Evolutionary conservation across 2,329 filamentous ascomycete species (phyloP).

Genomic region (Onygena corvina): DNA sequence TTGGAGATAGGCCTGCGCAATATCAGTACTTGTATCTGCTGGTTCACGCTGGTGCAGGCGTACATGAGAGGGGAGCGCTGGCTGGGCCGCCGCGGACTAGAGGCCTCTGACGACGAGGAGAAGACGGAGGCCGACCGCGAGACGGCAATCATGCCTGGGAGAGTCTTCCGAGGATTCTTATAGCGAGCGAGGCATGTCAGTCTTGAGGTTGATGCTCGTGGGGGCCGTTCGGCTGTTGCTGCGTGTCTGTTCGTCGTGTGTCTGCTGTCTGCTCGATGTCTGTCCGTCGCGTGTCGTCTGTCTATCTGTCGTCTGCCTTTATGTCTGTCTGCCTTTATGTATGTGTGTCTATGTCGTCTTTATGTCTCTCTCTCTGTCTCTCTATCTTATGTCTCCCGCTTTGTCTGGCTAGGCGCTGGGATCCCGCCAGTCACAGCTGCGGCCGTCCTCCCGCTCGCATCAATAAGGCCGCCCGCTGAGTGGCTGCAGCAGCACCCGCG

Average conservation of each 20-base stretch:
- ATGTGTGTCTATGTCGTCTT: background rate
- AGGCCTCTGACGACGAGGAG: background rate
- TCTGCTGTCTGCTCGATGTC: background rate
- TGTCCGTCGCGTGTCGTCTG: too few relatives aligned
- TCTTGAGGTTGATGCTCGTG: too few relatives aligned
- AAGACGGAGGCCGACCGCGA: background rate
- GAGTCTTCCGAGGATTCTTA: background rate
- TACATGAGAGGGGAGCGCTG: slow-evolving; percentile 4
- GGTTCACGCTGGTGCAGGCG: too few relatives aligned
- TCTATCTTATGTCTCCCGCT: background rate
- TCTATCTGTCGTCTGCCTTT: too few relatives aligned
- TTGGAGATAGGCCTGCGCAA: slow-evolving; percentile 3
- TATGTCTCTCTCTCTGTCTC: background rate
- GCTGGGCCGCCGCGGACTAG: background rate
- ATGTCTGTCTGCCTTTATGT: too few relatives aligned
- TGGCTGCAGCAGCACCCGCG: background rate
- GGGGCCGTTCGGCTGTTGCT: too few relatives aligned
- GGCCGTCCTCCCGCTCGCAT: background rate
- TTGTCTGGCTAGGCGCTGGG: slow-evolving; percentile 1
- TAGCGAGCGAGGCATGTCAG: too few relatives aligned
- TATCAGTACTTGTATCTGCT: too few relatives aligned
- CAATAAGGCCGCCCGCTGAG: background rate
- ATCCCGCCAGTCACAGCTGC: background rate
- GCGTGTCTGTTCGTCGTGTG: too few relatives aligned
- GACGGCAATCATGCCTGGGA: background rate